Evolutionary conservation across 2,329 filamentous ascomycete genomes (phyloP).

Genomic region (Phialophora expanda): DNA sequence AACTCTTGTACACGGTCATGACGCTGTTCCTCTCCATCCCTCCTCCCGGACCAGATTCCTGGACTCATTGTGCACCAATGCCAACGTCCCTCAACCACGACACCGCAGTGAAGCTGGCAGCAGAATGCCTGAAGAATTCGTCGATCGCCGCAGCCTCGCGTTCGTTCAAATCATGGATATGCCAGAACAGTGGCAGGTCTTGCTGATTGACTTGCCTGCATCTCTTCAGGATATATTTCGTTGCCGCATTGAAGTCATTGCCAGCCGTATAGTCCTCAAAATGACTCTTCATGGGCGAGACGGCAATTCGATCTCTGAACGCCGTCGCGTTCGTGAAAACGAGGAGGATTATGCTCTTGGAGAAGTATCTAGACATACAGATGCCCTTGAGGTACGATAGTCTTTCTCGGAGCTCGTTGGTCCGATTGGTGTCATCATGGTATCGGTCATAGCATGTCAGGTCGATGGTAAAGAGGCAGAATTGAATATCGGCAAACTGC

Average conservation of each 20-base stretch:
- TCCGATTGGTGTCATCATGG: conserved; percentile 6
- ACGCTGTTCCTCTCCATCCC: background rate
- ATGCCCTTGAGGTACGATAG: conserved; percentile 21
- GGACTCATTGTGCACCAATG: conserved; percentile 4
- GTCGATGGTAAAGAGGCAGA: conserved; percentile 32
- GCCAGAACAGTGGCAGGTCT: conserved; percentile 29
- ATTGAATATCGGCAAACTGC: conserved; percentile 31
- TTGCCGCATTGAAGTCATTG: conserved; percentile 28
- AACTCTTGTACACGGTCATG: conserved; percentile 12
- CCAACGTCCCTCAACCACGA: conserved; percentile 25
- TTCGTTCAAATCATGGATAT: conserved; percentile 20
- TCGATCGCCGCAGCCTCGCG: conserved; percentile 21
- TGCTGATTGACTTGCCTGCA: conserved; percentile 23
- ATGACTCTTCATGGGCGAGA: conserved; percentile 25
- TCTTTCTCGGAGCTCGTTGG: conserved; percentile 30
- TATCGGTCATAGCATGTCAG: conserved; percentile 34
- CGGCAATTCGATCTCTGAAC: conserved; percentile 24
- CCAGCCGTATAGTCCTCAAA: conserved; percentile 28
- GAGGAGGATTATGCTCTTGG: conserved; percentile 26
- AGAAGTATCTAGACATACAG: conserved; percentile 20
- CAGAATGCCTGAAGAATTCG: conserved; percentile 27
- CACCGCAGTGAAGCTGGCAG: conserved; percentile 17
- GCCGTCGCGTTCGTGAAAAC: conserved; percentile 26
- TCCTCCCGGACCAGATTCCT: background rate
- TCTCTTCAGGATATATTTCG: conserved; percentile 28